phyloP scores from a whole-genome alignment of 2,329 filamentous ascomycete species.

The Emergomyces pasteurianus region DNA sequence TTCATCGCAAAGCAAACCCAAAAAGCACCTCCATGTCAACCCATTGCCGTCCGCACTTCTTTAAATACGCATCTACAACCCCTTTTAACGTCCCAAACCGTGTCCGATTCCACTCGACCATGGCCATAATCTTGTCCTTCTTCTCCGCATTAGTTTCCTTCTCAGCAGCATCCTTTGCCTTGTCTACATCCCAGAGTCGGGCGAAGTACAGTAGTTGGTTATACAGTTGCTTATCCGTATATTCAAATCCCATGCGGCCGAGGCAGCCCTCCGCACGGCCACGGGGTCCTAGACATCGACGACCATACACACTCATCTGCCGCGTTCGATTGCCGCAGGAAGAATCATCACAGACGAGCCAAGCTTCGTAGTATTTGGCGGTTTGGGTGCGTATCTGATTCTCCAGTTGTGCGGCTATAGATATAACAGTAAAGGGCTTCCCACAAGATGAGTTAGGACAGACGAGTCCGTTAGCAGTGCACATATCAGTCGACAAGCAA shows the following conservation, averaged over 20 bases:
- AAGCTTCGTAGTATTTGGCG: constrained; percentile 80
- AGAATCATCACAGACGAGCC: constrained; percentile 80
- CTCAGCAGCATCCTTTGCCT: constrained; percentile 47
- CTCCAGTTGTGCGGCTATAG: constrained; percentile 77
- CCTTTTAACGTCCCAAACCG: constrained; percentile 65
- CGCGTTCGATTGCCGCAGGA: constrained; percentile 77
- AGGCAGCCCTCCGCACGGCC: constrained; percentile 74
- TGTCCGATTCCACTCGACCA: constrained; percentile 71
- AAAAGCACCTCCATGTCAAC: constrained; percentile 89
- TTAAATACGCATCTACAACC: constrained; percentile 71
- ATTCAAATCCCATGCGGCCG: constrained; percentile 80
- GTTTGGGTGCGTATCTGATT: constrained; percentile 67
- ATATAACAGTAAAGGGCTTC: constrained; percentile 54
- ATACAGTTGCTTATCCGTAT: constrained; percentile 79
- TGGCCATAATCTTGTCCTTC: constrained; percentile 53
- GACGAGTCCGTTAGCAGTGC: constrained; percentile 62
- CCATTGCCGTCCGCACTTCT: constrained; percentile 84
- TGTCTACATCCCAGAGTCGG: constrained; percentile 79
- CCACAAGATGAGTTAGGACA: constrained; percentile 56
- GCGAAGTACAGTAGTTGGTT: constrained; percentile 88
- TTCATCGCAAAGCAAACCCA: constrained; percentile 39
- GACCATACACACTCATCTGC: constrained; percentile 86
- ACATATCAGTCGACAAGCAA: constrained; percentile 41
- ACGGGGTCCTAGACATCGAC: constrained; percentile 75
- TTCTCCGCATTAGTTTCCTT: constrained; percentile 42